Base-by-base conservation (phyloP, 1,139 yeast genomes). In the Saccharomyces hybrid region DNA sequence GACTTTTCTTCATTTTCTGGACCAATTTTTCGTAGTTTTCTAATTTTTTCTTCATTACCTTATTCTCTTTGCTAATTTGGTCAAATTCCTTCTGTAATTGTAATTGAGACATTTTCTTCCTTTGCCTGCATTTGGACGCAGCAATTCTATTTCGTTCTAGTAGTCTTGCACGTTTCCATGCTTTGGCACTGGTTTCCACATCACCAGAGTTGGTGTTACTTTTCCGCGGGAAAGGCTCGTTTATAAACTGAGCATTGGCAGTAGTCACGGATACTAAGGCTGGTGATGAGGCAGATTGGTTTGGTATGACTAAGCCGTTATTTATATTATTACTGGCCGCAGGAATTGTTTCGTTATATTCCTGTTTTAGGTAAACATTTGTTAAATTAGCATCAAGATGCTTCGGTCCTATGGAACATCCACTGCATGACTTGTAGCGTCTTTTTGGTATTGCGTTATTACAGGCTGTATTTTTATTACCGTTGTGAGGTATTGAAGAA, bases 141-240 rank as follows among this genome's bases (percentile, higher is more conserved):
- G 90, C 89, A 14, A 83, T 74, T 59, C 88, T 71, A 63, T 84
- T 84, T 62, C 89, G 71, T 65, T 84, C 90, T 57, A 84, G 69
- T 21, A 84, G 70, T 56, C 87, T 73, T 53, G 83, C 86, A 59
- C 82, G 80, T 63, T 84, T 84, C 89, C 87, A 84, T 0, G 88
- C 88, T 0, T 87, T 81, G 0, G 90, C 84, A 1, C 90, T 0
- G 86, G 80, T 0, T 89, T 84, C 1, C 89, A 90, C 0, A 88
- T 89, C 44, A 9, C 24, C 26, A 38, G 24, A 5, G 9, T 19
- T 19, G 44, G 6, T 19, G n/a, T 8, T 11, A 5, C 9, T 38
- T 38, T 16, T 38, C 19, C 11, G 44, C n/a, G 7, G 24, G 11
- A 12, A 14, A 16, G 44, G 24, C 12, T 16, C 26, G 2, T 19